Evolutionary conservation across 2,329 filamentous ascomycete species (phyloP).

Genomic region (Didymosphaeria variabile): DNA sequence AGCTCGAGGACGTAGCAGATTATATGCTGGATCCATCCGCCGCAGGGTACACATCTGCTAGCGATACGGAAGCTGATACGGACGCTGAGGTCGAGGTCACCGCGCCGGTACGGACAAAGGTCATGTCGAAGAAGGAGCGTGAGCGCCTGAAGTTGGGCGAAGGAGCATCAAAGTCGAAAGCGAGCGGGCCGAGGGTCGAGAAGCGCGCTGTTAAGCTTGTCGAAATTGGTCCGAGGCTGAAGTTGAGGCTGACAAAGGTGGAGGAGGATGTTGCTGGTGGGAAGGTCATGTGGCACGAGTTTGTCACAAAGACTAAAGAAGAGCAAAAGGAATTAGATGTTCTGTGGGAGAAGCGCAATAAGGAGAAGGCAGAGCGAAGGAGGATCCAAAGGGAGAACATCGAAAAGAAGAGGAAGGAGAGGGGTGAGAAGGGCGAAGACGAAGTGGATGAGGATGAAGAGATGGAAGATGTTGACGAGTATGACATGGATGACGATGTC

Average conservation of each 20-base stretch:
- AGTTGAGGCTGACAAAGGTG: slow-evolving; percentile 88
- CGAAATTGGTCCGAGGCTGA: slow-evolving; percentile 91
- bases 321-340: slow-evolving; percentile 83
- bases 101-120: slow-evolving; percentile 67
- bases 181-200: slow-evolving; percentile 67
- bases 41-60: slow-evolving; percentile 88
- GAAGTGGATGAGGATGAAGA: slow-evolving; percentile 54
- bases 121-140: slow-evolving; percentile 65
- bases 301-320: slow-evolving; percentile 81
- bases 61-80: slow-evolving; percentile 90
- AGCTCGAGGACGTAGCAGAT: slow-evolving; percentile 91
- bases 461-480: slow-evolving; percentile 57
- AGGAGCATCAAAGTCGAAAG: slow-evolving; percentile 43
- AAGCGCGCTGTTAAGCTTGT: slow-evolving; percentile 90
- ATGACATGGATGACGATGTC: slow-evolving; percentile 59
- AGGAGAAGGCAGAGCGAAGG: slow-evolving; percentile 83
- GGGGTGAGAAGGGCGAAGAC: slow-evolving; percentile 53
- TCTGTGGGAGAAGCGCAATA: slow-evolving; percentile 79
- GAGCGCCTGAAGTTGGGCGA: slow-evolving; percentile 54
- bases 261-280: slow-evolving; percentile 92
- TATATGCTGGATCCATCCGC: slow-evolving; percentile 85
- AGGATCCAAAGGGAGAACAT: slow-evolving; percentile 89
- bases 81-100: slow-evolving; percentile 93
- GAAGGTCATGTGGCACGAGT: slow-evolving; percentile 97
- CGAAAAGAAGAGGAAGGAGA: slow-evolving; percentile 79